Evolutionary conservation across 2,329 filamentous ascomycete species (phyloP), one percentile per base, ranked within the genome.

Genomic region (Pseudogymnoascus sp.): DNA sequence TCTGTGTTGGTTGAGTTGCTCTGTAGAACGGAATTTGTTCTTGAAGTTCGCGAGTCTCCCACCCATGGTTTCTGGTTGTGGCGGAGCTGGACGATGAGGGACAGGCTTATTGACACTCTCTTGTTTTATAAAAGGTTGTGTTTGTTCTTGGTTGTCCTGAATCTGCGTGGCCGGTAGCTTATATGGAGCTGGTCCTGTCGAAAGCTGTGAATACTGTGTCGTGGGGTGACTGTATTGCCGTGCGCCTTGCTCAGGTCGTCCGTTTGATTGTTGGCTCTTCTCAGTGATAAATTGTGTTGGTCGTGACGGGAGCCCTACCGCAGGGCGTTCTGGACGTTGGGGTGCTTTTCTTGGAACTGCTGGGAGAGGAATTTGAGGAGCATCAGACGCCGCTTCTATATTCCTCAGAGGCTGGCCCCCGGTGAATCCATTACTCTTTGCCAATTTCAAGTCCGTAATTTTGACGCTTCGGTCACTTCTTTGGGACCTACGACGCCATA

Each of bases 381-480:
- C 47, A 54, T 54, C 47, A 54, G 47, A 54, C 15, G 15, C 47
- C 15, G 47, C 47, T n/a, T n/a, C 29, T 33, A 29, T 21, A 13
- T 54, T 33, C 60, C 60, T 33, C 21, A 58, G 47, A 54, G 68
- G 66, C 44, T 67, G 67, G 39, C 62, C 67, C 7, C 67, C 67
- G 1, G 71, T 72, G 26, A 69, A 70, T 10, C 71, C 70, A 67
- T 72, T 71, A 61, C 66, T 69, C 41, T 67, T 66, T 39, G 66
- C 54, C 29, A 72, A 64, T 35, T 70, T 70, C 31, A 73, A 64
- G 26, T 71, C 67, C 9, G 67, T 47, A 62, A 72, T 66, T 13
- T 41, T 58, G 7, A 71, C 63, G 33, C 65, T 68, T 26, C 62
- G 67, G 5, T 69, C 68, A 26, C 66, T 67, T 40, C 63, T 66